These are phyloP conservation scores for Leccinum fibrillosum DNA, from an alignment of 768 basidiomycete genomes.

Conservation along the genomic window DNA sequence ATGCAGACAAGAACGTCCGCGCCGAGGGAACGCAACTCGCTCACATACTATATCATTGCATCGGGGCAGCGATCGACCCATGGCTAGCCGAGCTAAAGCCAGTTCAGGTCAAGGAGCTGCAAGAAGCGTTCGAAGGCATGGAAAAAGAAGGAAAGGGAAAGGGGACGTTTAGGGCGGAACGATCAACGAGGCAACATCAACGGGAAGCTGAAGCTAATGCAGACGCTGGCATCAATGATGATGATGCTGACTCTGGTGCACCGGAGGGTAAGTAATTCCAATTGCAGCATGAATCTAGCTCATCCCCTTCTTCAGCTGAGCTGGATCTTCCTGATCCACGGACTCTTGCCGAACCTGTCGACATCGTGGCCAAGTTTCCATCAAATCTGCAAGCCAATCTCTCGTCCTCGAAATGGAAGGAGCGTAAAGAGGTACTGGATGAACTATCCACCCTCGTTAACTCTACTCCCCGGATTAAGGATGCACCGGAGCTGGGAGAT, in stretches of 20 bases:
- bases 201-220: conserved; percentile 61
- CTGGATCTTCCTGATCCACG: conserved; percentile 67
- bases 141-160: conserved; percentile 85
- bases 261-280: conserved; percentile 44
- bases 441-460: conserved; percentile 71
- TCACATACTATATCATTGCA: conserved; percentile 77
- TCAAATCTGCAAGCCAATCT: conserved; percentile 68
- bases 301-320: conserved; percentile 34
- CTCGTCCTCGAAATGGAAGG: conserved; percentile 96
- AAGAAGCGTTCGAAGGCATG: conserved; percentile 82
- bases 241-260: conserved; percentile 42
- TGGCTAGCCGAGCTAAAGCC: conserved; percentile 91
- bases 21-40: conserved; percentile 82
- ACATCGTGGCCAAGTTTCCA: conserved; percentile 76
- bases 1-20: conserved; percentile 93
- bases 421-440: conserved; percentile 88
- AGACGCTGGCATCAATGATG: conserved; percentile 32
- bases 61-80: conserved; percentile 80
- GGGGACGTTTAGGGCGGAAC: conserved; percentile 73
- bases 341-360: conserved; percentile 74
- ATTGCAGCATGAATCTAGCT: neutral
- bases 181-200: conserved; percentile 73
- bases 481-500: conserved; percentile 74
- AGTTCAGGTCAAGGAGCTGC: conserved; percentile 93
- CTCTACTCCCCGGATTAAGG: conserved; percentile 72